phyloP scores from a whole-genome alignment of 2,329 filamentous ascomycete species.

The Aspergillus brasiliensis region DNA sequence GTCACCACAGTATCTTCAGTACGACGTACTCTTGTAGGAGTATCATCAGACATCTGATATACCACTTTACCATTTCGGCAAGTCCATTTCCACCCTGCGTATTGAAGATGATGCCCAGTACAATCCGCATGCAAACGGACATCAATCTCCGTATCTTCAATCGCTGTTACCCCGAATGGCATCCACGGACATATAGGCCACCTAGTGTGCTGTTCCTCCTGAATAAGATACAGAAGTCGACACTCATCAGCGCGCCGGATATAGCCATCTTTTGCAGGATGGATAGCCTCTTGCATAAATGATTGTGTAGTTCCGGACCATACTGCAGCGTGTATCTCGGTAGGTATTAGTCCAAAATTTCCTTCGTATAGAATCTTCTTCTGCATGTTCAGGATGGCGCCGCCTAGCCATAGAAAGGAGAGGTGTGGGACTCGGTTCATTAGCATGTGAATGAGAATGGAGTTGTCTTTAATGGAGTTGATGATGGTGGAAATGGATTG shows the following conservation, averaged over 20 bases:
- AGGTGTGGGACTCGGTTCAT: constrained; percentile 10
- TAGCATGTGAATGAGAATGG: constrained; percentile 7
- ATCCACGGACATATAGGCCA: constrained; percentile 9
- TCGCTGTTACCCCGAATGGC: constrained; percentile 4
- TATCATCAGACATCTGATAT: not conserved
- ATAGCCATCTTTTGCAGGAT: constrained; percentile 5
- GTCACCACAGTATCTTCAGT: not conserved
- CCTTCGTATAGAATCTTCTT: constrained; percentile 2
- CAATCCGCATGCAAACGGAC: constrained; percentile 8
- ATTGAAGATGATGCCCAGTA: constrained; percentile 1
- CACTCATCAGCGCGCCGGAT: constrained; percentile 7
- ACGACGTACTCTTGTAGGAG: not conserved
- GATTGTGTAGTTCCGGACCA: constrained; percentile 8
- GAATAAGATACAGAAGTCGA: constrained; percentile 7
- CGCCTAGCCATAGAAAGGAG: constrained; percentile 10
- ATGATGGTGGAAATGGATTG: constrained; percentile 7
- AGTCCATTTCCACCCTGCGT: constrained; percentile 10
- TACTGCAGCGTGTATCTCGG: constrained; percentile 2
- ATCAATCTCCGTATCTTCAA: constrained; percentile 10
- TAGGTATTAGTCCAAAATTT: constrained; percentile 3
- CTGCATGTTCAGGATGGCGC: constrained; percentile 1
- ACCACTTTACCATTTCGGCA: constrained; percentile 3
- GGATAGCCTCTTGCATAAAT: constrained; percentile 10
- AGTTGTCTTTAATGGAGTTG: not conserved
- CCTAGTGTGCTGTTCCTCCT: constrained; percentile 4